A percentile compares a stretch with the other conserved stretches of the same genome.
Conservation (phyloP, 2,329 filamentous ascomycete species). For the Juglanconis sp. region DNA sequence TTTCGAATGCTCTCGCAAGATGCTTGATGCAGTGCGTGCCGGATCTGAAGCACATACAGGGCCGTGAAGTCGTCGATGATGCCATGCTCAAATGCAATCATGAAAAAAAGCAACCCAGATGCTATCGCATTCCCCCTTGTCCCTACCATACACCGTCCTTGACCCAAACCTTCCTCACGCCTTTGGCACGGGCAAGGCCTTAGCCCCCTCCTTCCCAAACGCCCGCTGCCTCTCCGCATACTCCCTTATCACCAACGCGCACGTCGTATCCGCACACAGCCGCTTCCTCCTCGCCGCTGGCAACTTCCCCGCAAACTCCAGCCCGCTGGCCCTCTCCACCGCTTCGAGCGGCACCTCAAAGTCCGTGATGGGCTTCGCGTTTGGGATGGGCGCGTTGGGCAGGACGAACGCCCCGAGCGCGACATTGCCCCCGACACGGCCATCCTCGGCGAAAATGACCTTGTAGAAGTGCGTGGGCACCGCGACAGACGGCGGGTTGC, state of each 20-base stretch:
- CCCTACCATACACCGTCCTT: background rate
- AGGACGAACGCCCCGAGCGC: conserved; percentile 92
- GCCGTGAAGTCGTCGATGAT: background rate
- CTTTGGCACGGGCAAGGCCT: conserved; percentile 12
- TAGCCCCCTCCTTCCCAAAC: conserved; percentile 39
- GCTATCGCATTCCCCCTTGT: background rate
- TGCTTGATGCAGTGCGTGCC: background rate
- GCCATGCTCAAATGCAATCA: background rate
- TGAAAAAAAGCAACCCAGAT: background rate
- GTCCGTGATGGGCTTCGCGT: conserved; percentile 80
- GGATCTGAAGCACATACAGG: background rate
- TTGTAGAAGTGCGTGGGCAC: conserved; percentile 99
- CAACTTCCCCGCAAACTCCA: conserved; percentile 85
- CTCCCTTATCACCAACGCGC: conserved; percentile 79
- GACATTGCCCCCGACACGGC: conserved; percentile 65
- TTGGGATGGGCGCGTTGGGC: conserved; percentile 85
- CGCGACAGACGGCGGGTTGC: conserved; percentile 85
- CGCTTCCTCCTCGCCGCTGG: conserved; percentile 69
- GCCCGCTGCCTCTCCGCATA: conserved; percentile 63
- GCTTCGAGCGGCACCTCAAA: conserved; percentile 95
- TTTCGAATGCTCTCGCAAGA: background rate
- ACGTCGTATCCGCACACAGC: conserved; percentile 83
- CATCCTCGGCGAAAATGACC: conserved; percentile 94
- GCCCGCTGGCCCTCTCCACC: conserved; percentile 84
- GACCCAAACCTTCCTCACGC: background rate